These are phyloP conservation scores for Apiospora aurea DNA, from an alignment of 2,329 filamentous ascomycete genomes.

Conservation along the genomic window DNA sequence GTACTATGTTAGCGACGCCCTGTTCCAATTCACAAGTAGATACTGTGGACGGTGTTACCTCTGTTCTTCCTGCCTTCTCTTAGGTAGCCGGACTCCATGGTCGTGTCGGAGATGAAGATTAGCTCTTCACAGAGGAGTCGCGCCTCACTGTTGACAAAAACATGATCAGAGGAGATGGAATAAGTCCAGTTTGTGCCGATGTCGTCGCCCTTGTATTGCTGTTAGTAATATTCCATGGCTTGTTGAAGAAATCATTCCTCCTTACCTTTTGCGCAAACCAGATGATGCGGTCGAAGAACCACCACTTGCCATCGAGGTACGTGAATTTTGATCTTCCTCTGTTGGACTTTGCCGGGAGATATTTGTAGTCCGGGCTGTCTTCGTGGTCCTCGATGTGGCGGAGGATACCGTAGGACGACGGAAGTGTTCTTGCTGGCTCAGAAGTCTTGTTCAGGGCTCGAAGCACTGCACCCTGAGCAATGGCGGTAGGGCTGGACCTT, in stretches of 20 bases:
- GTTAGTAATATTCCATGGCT: background rate
- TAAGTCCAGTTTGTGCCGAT: background rate
- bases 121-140: background rate
- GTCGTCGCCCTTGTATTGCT: background rate
- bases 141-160: background rate
- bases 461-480: background rate
- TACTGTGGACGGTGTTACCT: background rate
- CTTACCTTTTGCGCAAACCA: conserved; percentile 2
- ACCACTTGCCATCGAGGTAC: background rate
- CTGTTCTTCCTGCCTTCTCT: background rate
- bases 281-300: background rate
- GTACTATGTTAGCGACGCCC: background rate
- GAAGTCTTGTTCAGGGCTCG: background rate
- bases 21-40: background rate
- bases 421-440: background rate
- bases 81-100: background rate
- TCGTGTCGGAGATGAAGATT: background rate
- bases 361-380: background rate
- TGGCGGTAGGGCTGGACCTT: background rate
- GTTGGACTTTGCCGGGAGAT: background rate
- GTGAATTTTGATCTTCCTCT: background rate
- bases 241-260: no score
- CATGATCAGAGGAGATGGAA: background rate
- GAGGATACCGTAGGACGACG: background rate
- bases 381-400: background rate